Percentiles rank a stretch among this genome's conserved stretches.
These are phyloP conservation scores for Cordyceps pruinosa DNA, from an alignment of 2,329 filamentous ascomycete species.

Conservation along the genomic window DNA sequence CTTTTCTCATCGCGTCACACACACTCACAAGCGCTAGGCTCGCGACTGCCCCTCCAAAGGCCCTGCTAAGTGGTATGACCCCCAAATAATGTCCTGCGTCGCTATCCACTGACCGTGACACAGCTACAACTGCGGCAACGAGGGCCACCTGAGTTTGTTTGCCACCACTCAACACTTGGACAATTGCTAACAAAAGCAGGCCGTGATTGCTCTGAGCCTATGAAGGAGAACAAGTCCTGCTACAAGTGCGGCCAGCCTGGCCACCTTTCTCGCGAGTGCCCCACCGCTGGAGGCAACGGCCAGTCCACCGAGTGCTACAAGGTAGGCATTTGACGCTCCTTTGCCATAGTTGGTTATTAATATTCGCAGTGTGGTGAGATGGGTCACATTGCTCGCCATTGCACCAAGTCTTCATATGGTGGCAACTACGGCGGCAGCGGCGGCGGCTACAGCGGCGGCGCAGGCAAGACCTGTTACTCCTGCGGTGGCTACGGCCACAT, in stretches of 20 bases:
- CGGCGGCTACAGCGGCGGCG: constrained; percentile 42
- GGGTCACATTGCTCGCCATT: constrained; percentile 93
- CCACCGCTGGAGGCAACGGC: constrained; percentile 42
- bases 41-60: constrained; percentile 82
- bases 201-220: constrained; percentile 84
- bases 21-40: constrained; percentile 45
- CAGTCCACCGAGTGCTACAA: constrained; percentile 82
- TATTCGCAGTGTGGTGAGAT: constrained; percentile 71
- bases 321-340: constrained; percentile 28
- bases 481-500: constrained; percentile 97
- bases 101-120: constrained; percentile 18
- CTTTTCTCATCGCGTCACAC: not conserved
- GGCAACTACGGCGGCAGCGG: constrained; percentile 38
- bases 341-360: not conserved
- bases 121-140: constrained; percentile 73
- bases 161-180: constrained; percentile 1
- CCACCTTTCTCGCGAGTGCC: constrained; percentile 88
- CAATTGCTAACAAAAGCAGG: constrained; percentile 37
- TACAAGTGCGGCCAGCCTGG: constrained; percentile 75
- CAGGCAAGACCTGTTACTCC: constrained; percentile 90
- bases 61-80: constrained; percentile 68
- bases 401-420: constrained; percentile 57
- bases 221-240: constrained; percentile 78
- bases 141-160: constrained; percentile 71
- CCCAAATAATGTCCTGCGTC: not conserved